Evolutionary conservation across 2,329 filamentous ascomycete genomes (phyloP), one percentile per base, ranked within the genome.

Genomic region (Talaromyces rugulosus): DNA sequence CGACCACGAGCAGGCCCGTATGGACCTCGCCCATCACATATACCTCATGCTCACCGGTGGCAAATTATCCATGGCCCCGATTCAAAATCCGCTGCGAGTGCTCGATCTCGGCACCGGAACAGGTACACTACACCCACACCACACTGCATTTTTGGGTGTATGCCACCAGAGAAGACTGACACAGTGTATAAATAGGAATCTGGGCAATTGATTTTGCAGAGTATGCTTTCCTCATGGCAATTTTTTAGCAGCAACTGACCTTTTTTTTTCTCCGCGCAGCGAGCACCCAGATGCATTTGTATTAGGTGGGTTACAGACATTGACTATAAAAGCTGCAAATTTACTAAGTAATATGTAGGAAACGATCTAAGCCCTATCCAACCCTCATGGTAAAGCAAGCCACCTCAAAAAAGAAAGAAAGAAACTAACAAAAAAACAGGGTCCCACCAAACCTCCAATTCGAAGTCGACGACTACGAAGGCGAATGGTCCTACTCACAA

Each of bases 141-240:
- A 23, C 23, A 23, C 23, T 23, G 23, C 23, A 23, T 23, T 23
- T 23, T 23, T 23, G 23, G 23, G 23, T 23, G 2, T 16, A 31
- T 52, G 2, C 12, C 11, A 12, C 4, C 2, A 7, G 9, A 34
- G 16, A n/a, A 23, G 6, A 61, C 23, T 56, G 31, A 27, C 16
- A 30, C 5, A 34, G 5, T 11, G n/a, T 1, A 12, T 11, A 23
- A 36, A 34, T 34, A 63, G 74, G 74, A 7, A 72, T 75, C 5
- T 77, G 75, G 75, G 74, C 74, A 28, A 74, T 77, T 51, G 73
- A 77, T 55, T 72, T 75, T 62, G 74, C 74, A 36, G 74, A 77
- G 64, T 65, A 62, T 42, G 64, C 31, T 16, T n/a, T 33, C 2
- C 1, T 51, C 36, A 23, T 5, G 8, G 9, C 23, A 9, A 12